Evolutionary conservation across 164 flowering plant species (phyloP), one percentile per base, ranked within the genome.

Genomic region (Pachysandra terminalis): DNA sequence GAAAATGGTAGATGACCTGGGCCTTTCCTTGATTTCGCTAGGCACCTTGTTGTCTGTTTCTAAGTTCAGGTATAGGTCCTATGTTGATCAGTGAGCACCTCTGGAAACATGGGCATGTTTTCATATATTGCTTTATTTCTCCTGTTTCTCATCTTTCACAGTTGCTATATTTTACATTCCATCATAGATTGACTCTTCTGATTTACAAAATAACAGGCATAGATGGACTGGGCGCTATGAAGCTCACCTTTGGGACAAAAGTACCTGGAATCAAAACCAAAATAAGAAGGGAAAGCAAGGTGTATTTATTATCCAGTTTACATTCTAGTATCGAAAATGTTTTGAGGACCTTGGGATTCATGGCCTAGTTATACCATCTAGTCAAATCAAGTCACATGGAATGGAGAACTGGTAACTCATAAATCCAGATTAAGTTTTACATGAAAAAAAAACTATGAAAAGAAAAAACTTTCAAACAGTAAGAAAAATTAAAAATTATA

Each of bases 261-360:
- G 86, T 78, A 90, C 98, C 14, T 96, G 99, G 99, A 96, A 96
- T 75, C 93, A 90, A 76, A 96, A 93, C 69, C 99, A 96, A 79
- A 96, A 96, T 73, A 96, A 96, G 84, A 96, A 96, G 82, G 99
- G 99, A 63, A 96, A 96, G 80, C 99, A 96, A 90, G 99, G 99
- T 89, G 62, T 61, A 49, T 65, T 48, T 54, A 41, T 56, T 40
- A 65, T 5, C 59, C 51, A 32, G 7, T 32, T 32, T 32, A 7
- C 37, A 32, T 32, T 32, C 37, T 32, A 32, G 37, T 32, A 32
- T 32, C 7, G 37, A 3, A 32, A 32, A 32, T 32, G 37, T 7
- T 32, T 32, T 32, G 5, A 32, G 37, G 37, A 32, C 37, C 37
- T 3, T 3, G 37, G 3, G 37, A 32, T 3, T 32, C 37, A 32